Evolutionary conservation across 2,329 filamentous ascomycete genomes (phyloP).

Genomic region (Fusarium sp.): DNA sequence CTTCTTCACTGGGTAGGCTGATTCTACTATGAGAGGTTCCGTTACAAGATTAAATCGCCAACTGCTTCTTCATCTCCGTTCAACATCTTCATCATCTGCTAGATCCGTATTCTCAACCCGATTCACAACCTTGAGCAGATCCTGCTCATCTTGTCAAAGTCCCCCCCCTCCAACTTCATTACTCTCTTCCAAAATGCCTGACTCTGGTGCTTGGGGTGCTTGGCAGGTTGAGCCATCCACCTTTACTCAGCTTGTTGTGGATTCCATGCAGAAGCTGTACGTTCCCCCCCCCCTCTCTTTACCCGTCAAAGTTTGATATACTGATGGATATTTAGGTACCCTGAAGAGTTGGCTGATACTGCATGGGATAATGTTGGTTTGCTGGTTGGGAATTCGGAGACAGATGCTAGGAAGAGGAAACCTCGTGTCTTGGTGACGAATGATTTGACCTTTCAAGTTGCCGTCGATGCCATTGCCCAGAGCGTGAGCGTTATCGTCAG

Average conservation of each 20-base stretch:
- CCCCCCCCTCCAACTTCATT: neutral
- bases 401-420: conserved; percentile 45
- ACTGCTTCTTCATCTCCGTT: neutral
- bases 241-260: conserved; percentile 74
- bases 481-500: conserved; percentile 84
- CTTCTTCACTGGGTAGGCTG: neutral
- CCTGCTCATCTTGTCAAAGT: conserved; percentile 37
- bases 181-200: conserved; percentile 40
- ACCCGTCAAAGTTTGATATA: neutral
- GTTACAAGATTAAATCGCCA: conserved; percentile 16
- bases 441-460: conserved; percentile 89
- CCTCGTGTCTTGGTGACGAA: conserved; percentile 74
- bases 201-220: conserved; percentile 52
- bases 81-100: neutral
- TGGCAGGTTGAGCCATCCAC: conserved; percentile 54
- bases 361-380: conserved; percentile 98
- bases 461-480: conserved; percentile 86
- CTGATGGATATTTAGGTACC: conserved; percentile 72
- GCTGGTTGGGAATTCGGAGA: conserved; percentile 63
- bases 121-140: neutral
- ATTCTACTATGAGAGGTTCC: conserved; percentile 32
- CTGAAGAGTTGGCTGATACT: conserved; percentile 87
- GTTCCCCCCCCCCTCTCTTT: neutral
- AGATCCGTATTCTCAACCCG: neutral
- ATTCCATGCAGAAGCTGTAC: conserved; percentile 83